These are phyloP conservation scores for Digitaria exilis DNA, from an alignment of 202 grass and related monocot species.

Conservation along the genomic window DNA sequence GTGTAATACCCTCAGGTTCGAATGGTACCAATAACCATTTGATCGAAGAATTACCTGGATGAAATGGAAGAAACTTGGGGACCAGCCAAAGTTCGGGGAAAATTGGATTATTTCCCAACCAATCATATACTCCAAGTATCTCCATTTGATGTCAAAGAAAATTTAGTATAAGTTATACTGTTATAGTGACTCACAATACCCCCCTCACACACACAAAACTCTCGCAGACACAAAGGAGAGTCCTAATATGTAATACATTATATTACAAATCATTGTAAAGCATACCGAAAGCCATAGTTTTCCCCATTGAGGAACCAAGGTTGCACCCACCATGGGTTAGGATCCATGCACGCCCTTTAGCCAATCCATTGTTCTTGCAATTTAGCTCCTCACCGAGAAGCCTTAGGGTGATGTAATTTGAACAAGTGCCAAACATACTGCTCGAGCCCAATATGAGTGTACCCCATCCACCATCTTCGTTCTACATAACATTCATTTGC, in stretches of 20 bases:
- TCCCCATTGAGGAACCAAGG: conserved; percentile 42
- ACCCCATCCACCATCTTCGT: conserved; percentile 50
- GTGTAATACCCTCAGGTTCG: background rate
- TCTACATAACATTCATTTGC: conserved; percentile 1
- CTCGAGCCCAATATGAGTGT: background rate
- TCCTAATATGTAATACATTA: background rate
- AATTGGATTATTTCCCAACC: conserved; percentile 52
- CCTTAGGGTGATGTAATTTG: conserved; percentile 38
- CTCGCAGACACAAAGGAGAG: too few relatives aligned
- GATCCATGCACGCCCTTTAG: conserved; percentile 25
- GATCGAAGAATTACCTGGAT: conserved; percentile 32
- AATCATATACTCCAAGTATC: conserved; percentile 53
- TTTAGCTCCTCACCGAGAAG: conserved; percentile 26
- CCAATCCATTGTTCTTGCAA: background rate
- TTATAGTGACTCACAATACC: background rate
- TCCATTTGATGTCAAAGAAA: background rate
- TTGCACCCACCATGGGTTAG: conserved; percentile 29
- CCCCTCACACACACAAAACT: too few relatives aligned
- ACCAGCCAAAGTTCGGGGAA: conserved; percentile 42
- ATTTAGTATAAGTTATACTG: background rate
- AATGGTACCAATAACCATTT: background rate
- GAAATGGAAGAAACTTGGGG: conserved; percentile 40
- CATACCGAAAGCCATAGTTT: conserved; percentile 52
- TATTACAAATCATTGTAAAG: background rate
- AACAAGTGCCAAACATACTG: conserved; percentile 51